Evolutionary conservation across 768 basidiomycete genomes (phyloP), one percentile per base, ranked within the genome.

Genomic region (Rhodotorula toruloides): DNA sequence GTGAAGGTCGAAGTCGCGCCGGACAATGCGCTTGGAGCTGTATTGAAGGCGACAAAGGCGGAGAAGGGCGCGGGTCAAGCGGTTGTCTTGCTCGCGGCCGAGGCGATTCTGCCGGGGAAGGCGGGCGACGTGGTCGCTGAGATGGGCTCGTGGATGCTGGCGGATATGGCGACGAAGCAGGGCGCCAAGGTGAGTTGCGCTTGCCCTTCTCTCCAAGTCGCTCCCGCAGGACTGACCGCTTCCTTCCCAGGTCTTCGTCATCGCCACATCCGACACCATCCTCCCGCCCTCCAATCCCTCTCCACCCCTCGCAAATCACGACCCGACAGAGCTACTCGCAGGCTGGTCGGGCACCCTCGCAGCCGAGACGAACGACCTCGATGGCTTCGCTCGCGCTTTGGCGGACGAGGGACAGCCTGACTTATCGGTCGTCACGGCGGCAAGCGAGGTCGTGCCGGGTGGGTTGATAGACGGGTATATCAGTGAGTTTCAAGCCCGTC

Each of bases 261-360:
- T 58, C 29, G 46, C 47, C 17, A 3, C 27, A 3, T 49, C 47
- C 19, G 47, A 58, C 47, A 27, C 17, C 5, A 58, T 49, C 58
- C 58, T 58, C n/a, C 27, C n/a, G n/a, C n/a, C 58, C 25, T 49
- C 58, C 27, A 2, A 4, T 19, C 1, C 46, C 3, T 7, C 47
- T 14, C 1, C 47, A 0, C n/a, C 46, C 5, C 16, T 36, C 3
- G 25, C 31, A n/a, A 25, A 21, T 7, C 14, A 14, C 27, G 47
- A 49, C 47, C 47, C 58, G 0, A n/a, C 58, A 3, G 58, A 58
- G 58, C 47, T 58, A 7, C 27, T 36, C 47, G n/a, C 34, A 36
- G 58, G 58, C 47, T 58, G 58, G 58, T 14, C 47, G n/a, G 36
- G 25, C 29, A 58, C 58, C 1, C 58, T 58, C 27, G 58, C 58